phyloP scores from a whole-genome alignment of 768 basidiomycete species.

The Lactifluus pinguis region DNA sequence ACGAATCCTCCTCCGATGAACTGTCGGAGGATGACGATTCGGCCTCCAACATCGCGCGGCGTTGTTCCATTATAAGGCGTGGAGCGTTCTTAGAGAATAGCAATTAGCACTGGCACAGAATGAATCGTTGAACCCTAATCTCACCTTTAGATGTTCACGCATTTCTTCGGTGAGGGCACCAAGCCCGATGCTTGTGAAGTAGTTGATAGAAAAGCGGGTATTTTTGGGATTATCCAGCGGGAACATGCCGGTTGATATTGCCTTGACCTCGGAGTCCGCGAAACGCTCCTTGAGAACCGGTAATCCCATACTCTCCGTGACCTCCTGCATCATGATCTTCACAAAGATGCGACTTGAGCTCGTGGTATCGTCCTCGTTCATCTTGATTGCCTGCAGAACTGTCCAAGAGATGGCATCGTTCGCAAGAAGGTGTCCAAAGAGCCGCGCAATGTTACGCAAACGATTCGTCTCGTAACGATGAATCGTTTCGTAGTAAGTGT shows the following conservation, averaged over 20 bases:
- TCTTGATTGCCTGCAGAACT: constrained; percentile 71
- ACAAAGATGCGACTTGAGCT: constrained; percentile 94
- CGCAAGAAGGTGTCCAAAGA: constrained; percentile 88
- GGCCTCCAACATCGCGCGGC: constrained; percentile 77
- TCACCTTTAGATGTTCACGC: constrained; percentile 89
- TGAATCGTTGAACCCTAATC: constrained; percentile 22
- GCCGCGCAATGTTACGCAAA: constrained; percentile 90
- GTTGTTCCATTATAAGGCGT: constrained; percentile 86
- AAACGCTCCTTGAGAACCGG: constrained; percentile 83
- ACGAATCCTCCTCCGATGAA: constrained; percentile 34
- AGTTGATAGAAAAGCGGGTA: constrained; percentile 94
- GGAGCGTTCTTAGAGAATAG: constrained; percentile 69
- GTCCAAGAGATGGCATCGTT: constrained; percentile 88
- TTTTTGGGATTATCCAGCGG: constrained; percentile 95
- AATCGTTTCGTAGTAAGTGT: constrained; percentile 87
- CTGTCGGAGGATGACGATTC: constrained; percentile 39
- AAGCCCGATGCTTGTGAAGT: constrained; percentile 91
- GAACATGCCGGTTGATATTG: constrained; percentile 78
- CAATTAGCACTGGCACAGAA: background rate
- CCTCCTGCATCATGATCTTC: constrained; percentile 93
- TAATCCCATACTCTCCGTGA: constrained; percentile 90
- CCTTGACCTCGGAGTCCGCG: constrained; percentile 73
- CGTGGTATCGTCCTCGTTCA: constrained; percentile 98
- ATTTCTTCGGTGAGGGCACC: constrained; percentile 91
- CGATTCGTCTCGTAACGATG: constrained; percentile 99